Base-by-base conservation (phyloP, 1,284 basidiomycete species). In the Schizophyllum amplum region DNA sequence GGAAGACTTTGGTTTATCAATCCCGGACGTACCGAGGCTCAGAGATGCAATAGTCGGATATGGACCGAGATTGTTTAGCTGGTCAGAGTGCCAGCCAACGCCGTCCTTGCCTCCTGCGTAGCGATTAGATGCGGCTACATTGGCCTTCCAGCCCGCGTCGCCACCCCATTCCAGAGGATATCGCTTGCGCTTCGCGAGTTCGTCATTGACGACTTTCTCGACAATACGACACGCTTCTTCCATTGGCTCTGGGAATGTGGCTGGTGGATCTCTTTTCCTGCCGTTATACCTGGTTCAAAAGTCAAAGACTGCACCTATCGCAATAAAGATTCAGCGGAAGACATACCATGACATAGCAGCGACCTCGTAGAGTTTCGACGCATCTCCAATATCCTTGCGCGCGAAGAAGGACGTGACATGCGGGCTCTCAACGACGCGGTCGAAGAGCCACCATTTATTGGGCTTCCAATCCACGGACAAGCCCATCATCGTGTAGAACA, bases 11-110 rank as follows among this genome's bases (percentile, higher is more conserved):
- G 17, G 17, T 24, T 46, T 23, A 15, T 51, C 58, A 59, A 56
- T 0, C 2, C 11, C 2, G 3, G 5, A 68, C 75, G 61, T 69
- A 79, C 94, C 94, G n/a, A 98, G 82, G 61, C 92, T 94, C 48
- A 98, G 71, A 5, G 92, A 94, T 6, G 94, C 94, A 63, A 98
- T 97, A 0, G 94, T 96, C 1, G 92, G 84, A 68, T 89, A 94
- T 4, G 94, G 94, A 1, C 94, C 94, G 11, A 97, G 78, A 71
- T 92, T 88, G 47, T 86, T 88, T 53, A 81, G 67, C 58, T 85
- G 82, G 67, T 89, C 94, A 1, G 92, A 87, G 67, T 96, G 94
- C 68, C 83, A 87, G 0, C 93, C 94, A 3, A 96, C 92, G 55
- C 84, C 85, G 67, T 93, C 90, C 62, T 87, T 86, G 5, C 82